These are phyloP conservation scores for Heliamphora exappendiculata DNA, from an alignment of 148 eudicot genomes.

Conservation along the genomic window DNA sequence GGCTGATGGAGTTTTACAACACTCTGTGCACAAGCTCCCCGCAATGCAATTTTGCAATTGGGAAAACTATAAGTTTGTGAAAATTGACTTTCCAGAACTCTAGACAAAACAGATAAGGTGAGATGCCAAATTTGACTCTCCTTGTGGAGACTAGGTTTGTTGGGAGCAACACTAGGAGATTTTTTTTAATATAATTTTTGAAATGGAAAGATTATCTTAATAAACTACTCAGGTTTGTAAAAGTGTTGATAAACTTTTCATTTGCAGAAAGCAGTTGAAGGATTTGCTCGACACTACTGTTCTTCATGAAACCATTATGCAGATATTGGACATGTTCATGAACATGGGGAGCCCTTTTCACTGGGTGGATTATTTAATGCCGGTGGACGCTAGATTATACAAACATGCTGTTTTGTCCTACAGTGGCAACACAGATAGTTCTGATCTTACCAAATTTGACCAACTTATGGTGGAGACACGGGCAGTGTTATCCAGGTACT, in stretches of 20 bases:
- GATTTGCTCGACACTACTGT: conserved; percentile 47
- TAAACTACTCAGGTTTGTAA: neutral
- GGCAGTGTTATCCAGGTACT: conserved; percentile 68
- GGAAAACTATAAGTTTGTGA: too few species aligned
- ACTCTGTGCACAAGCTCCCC: neutral
- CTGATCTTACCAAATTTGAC: conserved; percentile 52
- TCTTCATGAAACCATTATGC: conserved; percentile 62
- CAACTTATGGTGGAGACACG: conserved; percentile 73
- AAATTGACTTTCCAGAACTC: neutral
- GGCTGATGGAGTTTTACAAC: neutral
- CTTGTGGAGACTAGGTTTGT: neutral
- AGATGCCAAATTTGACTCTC: neutral
- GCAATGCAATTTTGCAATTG: too few species aligned
- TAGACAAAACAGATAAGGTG: neutral
- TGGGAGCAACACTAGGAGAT: neutral
- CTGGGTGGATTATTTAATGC: conserved; percentile 85
- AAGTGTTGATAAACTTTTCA: conserved; percentile 7
- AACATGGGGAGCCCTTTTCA: conserved; percentile 64
- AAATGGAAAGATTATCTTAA: neutral
- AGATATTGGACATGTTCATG: conserved; percentile 70
- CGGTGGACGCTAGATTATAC: conserved; percentile 41
- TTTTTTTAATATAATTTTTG: neutral
- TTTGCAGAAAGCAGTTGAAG: conserved; percentile 78
- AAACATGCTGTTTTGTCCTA: conserved; percentile 35
- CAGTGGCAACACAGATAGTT: conserved; percentile 24